Percentiles rank a stretch among this genome's conserved stretches.
phyloP scores from a whole-genome alignment of 495 filamentous ascomycete species.

The Penicillium macrosclerotiorum region DNA sequence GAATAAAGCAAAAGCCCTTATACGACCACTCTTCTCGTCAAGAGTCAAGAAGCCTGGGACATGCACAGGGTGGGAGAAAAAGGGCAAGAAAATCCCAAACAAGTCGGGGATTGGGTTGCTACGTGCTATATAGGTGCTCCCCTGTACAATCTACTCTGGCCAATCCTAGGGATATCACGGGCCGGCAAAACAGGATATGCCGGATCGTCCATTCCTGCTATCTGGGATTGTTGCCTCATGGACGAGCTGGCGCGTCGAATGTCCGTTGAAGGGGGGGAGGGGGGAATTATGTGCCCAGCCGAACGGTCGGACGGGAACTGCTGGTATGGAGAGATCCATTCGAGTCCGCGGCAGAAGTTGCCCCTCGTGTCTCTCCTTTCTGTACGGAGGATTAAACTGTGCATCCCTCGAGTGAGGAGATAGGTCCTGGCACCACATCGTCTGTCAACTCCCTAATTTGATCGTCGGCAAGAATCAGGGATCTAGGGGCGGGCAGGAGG shows the following conservation, averaged over 20 bases:
- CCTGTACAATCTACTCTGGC: not conserved
- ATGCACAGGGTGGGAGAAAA: not conserved
- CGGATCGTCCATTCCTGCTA: constrained; percentile 23
- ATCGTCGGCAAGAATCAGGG: no score
- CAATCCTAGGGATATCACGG: constrained; percentile 5
- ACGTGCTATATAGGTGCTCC: constrained; percentile 20
- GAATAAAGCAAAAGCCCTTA: not conserved
- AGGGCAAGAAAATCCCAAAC: constrained; percentile 3
- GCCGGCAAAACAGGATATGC: constrained; percentile 17
- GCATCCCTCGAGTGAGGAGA: no score
- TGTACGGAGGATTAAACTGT: not conserved
- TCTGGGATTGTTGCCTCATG: constrained; percentile 12
- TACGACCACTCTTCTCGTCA: no score
- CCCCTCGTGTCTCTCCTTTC: no score
- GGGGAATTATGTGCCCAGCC: constrained; percentile 6
- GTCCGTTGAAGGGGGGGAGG: not conserved
- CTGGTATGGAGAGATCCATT: constrained; percentile 9
- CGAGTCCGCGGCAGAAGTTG: not conserved
- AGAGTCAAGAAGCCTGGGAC: not conserved
- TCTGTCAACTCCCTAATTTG: no score
- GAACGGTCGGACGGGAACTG: no score
- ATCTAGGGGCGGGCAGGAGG: not conserved
- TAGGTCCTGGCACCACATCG: no score
- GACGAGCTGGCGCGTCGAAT: constrained; percentile 7
- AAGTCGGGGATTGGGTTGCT: constrained; percentile 1